These are phyloP conservation scores for Hygrocybe coccinea DNA, from an alignment of 768 basidiomycete genomes.

Conservation along the genomic window DNA sequence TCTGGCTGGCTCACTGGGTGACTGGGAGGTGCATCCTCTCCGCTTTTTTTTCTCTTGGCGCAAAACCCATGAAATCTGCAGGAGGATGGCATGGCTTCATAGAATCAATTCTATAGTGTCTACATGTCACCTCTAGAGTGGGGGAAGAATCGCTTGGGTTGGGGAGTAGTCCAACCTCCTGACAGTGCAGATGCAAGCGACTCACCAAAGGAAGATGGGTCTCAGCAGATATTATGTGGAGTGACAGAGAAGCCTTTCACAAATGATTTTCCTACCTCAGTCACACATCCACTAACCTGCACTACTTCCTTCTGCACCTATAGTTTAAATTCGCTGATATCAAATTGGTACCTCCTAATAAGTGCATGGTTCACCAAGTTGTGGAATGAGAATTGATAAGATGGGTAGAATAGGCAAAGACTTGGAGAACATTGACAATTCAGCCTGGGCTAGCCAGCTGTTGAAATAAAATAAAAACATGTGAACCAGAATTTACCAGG, in stretches of 20 bases:
- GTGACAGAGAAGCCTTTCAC: constrained; percentile 47
- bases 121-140: too few relatives aligned
- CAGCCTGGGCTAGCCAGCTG: constrained; percentile 10
- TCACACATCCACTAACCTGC: constrained; percentile 54
- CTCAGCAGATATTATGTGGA: constrained; percentile 36
- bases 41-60: too few relatives aligned
- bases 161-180: constrained; percentile 50
- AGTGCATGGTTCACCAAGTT: constrained; percentile 75
- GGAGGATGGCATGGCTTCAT: too few relatives aligned
- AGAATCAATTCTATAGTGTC: too few relatives aligned
- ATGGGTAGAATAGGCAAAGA: constrained; percentile 66
- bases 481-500: neutral
- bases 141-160: constrained; percentile 50
- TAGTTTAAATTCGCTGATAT: constrained; percentile 53
- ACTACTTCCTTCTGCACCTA: constrained; percentile 69
- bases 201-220: constrained; percentile 67
- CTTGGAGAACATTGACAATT: neutral
- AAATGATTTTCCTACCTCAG: constrained; percentile 42
- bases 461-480: neutral
- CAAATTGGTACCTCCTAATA: constrained; percentile 59
- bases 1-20: too few relatives aligned
- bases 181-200: constrained; percentile 71
- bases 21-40: too few relatives aligned
- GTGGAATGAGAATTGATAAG: constrained; percentile 81
- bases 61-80: too few relatives aligned